Evolutionary conservation across 108 stramenopile genomes (phyloP).

Genomic region (Skeletonema tropicum): DNA sequence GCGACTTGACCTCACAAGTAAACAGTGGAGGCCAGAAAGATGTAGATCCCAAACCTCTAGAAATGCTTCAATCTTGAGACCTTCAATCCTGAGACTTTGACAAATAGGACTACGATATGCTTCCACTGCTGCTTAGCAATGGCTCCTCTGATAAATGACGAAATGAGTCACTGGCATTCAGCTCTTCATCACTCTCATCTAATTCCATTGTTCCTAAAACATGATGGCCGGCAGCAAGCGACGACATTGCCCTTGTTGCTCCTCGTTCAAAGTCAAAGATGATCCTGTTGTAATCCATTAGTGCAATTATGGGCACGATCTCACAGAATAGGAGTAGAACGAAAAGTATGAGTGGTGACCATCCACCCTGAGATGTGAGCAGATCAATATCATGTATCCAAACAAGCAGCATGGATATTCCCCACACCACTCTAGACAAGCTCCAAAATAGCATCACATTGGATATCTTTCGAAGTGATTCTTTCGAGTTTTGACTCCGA

Average conservation of each 20-base stretch:
- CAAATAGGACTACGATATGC: neutral
- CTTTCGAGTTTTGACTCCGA: conserved; percentile 41
- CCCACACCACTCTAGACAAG: conserved; percentile 66
- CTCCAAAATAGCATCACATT: conserved; percentile 62
- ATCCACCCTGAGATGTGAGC: conserved; percentile 55
- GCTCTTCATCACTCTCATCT: neutral
- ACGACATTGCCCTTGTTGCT: conserved; percentile 40
- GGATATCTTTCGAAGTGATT: conserved; percentile 51
- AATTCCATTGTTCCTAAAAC: conserved; percentile 1
- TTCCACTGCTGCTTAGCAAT: neutral
- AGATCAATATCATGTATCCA: conserved; percentile 65
- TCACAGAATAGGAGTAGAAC: conserved; percentile 69
- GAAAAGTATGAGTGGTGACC: conserved; percentile 62
- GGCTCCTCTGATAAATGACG: neutral
- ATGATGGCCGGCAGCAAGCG: conserved; percentile 26
- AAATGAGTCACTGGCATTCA: neutral
- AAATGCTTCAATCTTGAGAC: neutral
- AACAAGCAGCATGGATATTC: conserved; percentile 53
- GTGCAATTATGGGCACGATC: conserved; percentile 66
- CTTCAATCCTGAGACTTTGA: neutral
- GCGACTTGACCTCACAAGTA: too few species aligned
- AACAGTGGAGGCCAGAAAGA: too few species aligned
- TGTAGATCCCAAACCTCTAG: too few species aligned
- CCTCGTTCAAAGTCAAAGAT: conserved; percentile 42
- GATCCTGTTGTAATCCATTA: conserved; percentile 67